A percentile compares a stretch with the other conserved stretches of the same genome.
These are phyloP conservation scores for Neurospora intermedia DNA, from an alignment of 495 filamentous ascomycete genomes.

Conservation along the genomic window DNA sequence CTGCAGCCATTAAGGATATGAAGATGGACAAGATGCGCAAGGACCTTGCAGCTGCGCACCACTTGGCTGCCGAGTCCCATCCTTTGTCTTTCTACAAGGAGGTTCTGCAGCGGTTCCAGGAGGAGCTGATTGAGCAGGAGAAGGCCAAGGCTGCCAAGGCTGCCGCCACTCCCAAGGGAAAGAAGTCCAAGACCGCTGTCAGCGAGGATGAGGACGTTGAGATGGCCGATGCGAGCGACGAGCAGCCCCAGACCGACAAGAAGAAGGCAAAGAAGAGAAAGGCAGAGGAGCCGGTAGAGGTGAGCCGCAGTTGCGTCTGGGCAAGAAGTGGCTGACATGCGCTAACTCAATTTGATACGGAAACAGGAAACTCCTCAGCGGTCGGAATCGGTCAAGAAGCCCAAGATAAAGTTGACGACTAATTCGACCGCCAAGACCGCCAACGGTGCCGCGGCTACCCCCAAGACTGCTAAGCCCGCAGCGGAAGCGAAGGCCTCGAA, in stretches of 20 bases:
- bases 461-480: slow-evolving; percentile 39
- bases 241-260: slow-evolving; percentile 35
- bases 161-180: slow-evolving; percentile 52
- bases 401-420: slow-evolving; percentile 50
- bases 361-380: slow-evolving; percentile 48
- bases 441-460: slow-evolving; percentile 36
- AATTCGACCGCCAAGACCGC: slow-evolving; percentile 40
- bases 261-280: slow-evolving; percentile 64
- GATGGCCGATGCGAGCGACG: slow-evolving; percentile 56
- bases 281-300: slow-evolving; percentile 57
- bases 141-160: slow-evolving; percentile 53
- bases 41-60: slow-evolving; percentile 58
- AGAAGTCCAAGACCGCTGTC: slow-evolving; percentile 37
- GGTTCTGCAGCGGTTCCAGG: slow-evolving; percentile 55
- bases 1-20: slow-evolving; percentile 51
- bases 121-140: slow-evolving; percentile 46
- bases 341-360: slow-evolving; percentile 21
- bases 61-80: slow-evolving; percentile 59
- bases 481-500: slow-evolving; percentile 47
- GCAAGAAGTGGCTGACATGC: slow-evolving; percentile 8
- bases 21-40: slow-evolving; percentile 65
- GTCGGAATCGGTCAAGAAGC: slow-evolving; percentile 56
- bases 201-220: slow-evolving; percentile 60
- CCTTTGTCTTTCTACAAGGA: slow-evolving; percentile 67
- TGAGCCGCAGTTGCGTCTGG: slow-evolving; percentile 23